A percentile compares a stretch with the other conserved stretches of the same genome.
These are phyloP conservation scores for Fusarium domesticum DNA, from an alignment of 2,329 filamentous ascomycete genomes.

Conservation along the genomic window DNA sequence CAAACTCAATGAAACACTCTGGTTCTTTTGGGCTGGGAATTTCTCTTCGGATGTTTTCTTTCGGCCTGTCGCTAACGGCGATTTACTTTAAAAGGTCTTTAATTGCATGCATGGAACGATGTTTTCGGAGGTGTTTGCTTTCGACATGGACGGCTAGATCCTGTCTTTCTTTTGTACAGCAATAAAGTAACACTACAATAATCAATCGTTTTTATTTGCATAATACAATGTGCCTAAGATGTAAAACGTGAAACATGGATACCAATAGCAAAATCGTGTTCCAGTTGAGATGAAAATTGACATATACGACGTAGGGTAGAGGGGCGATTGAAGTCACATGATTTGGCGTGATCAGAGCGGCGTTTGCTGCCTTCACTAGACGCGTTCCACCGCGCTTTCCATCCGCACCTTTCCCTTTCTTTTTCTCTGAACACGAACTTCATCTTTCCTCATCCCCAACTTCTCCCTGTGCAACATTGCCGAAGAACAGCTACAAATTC, in stretches of 20 bases:
- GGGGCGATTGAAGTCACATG: conserved; percentile 31
- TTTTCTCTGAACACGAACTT: conserved; percentile 14
- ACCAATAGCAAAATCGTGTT: no score
- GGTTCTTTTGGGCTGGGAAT: background rate
- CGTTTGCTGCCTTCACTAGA: conserved; percentile 28
- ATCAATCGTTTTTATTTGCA: conserved; percentile 8
- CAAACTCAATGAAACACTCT: background rate
- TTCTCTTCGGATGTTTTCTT: no score
- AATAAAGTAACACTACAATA: conserved; percentile 11
- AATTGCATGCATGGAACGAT: conserved; percentile 19
- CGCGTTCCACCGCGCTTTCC: conserved; percentile 36
- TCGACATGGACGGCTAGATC: conserved; percentile 5
- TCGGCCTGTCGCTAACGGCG: no score
- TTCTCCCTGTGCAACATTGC: background rate
- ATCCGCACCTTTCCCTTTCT: conserved; percentile 22
- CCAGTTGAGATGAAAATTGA: conserved; percentile 1
- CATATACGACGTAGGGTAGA: background rate
- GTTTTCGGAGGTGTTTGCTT: conserved; percentile 16
- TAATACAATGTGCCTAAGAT: background rate
- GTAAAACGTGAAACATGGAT: background rate
- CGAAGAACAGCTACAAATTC: background rate
- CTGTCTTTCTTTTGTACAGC: conserved; percentile 22
- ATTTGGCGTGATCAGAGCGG: conserved; percentile 35
- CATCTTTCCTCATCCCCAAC: conserved; percentile 1
- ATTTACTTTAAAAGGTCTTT: conserved; percentile 2